Percentiles rank a stretch among this genome's conserved stretches.
Conservation (phyloP, 2,329 filamentous ascomycete species). For the Rutstroemia sp. region DNA sequence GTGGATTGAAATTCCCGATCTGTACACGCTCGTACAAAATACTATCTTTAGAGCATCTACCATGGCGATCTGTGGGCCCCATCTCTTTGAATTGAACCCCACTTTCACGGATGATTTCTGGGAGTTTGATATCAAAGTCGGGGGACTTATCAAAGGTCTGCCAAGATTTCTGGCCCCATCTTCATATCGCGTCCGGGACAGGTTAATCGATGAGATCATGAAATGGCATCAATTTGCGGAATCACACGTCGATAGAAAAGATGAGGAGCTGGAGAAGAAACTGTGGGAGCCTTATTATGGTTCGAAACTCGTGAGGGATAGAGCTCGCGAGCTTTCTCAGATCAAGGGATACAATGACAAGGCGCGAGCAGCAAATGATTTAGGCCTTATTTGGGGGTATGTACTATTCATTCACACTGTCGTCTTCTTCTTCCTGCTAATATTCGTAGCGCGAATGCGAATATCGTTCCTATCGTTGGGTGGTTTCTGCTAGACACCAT, state of each 20-base stretch:
- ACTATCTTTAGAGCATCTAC: slow-evolving; percentile 23
- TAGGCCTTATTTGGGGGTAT: slow-evolving; percentile 23
- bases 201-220: slow-evolving; percentile 17
- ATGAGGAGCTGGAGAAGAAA: slow-evolving; percentile 10
- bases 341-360: slow-evolving; percentile 12
- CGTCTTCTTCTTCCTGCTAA: slow-evolving; percentile 1
- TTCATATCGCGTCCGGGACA: slow-evolving; percentile 20
- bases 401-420: background rate
- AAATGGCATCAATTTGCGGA: slow-evolving; percentile 24
- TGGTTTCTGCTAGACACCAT: slow-evolving; percentile 26
- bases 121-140: slow-evolving; percentile 23
- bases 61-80: slow-evolving; percentile 23
- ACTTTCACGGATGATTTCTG: slow-evolving; percentile 25
- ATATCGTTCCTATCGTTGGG: slow-evolving; percentile 20
- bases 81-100: slow-evolving; percentile 23
- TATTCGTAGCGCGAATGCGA: slow-evolving; percentile 19
- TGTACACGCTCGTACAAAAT: slow-evolving; percentile 23
- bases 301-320: slow-evolving; percentile 23
- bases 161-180: slow-evolving; percentile 25
- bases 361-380: slow-evolving; percentile 14
- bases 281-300: slow-evolving; percentile 28
- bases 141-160: slow-evolving; percentile 18
- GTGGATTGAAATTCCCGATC: slow-evolving; percentile 20
- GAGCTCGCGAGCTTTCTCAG: slow-evolving; percentile 6
- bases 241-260: slow-evolving; percentile 11